phyloP scores from a whole-genome alignment of 257 asterid genomes.

The Fraxinus americana region DNA sequence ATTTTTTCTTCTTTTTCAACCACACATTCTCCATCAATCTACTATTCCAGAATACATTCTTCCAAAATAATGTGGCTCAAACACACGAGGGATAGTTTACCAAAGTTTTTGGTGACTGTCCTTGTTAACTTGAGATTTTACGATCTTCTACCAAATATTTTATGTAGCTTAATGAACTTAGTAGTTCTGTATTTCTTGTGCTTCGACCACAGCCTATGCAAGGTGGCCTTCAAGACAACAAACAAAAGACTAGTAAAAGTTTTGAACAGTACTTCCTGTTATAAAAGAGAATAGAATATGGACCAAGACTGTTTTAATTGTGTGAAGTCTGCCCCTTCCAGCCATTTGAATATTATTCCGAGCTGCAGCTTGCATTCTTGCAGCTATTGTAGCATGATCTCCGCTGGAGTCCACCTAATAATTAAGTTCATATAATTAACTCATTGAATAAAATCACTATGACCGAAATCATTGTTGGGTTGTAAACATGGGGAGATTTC shows the following conservation, averaged over 20 bases:
- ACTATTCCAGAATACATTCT: no score
- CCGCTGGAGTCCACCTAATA: neutral
- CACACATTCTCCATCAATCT: no score
- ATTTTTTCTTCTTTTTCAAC: no score
- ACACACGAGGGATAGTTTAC: neutral
- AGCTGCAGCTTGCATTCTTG: neutral
- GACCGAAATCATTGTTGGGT: neutral
- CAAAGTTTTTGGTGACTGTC: neutral
- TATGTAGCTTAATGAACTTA: neutral
- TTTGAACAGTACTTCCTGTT: neutral
- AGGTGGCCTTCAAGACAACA: neutral
- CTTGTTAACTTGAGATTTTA: neutral
- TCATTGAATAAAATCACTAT: neutral
- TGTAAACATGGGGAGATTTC: no score
- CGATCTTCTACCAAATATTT: neutral
- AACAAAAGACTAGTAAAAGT: neutral
- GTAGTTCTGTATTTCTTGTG: neutral
- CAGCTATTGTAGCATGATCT: neutral
- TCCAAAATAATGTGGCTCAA: no score
- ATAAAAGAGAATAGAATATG: neutral
- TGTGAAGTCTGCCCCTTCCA: neutral
- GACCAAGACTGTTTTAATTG: neutral
- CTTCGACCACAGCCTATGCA: neutral
- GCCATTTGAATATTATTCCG: neutral
- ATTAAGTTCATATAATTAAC: neutral